Evolutionary conservation across 139 green algal species (phyloP), one percentile per base, ranked within the genome.

Genomic region (Bryopsis sp.): DNA sequence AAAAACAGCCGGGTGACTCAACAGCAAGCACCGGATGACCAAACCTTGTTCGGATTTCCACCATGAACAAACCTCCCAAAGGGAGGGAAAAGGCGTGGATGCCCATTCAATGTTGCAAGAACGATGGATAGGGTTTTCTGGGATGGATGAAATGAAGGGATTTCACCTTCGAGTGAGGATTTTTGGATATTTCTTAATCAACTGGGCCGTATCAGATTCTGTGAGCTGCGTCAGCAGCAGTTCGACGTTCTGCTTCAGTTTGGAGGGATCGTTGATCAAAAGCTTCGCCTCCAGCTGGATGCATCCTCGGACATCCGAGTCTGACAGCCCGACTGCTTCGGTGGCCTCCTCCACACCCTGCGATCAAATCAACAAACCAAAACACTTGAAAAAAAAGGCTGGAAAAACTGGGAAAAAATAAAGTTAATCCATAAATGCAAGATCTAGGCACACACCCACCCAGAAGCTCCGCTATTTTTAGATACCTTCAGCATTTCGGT

Each of bases 51-150:
- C 43, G 11, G 15, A 19, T 26, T 19, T 19, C 11, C 43, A 54
- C 43, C 11, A 26, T 19, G 19, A 11, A 54, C 43, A 54, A 11
- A 54, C 43, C 43, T 26, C 15, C 43, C 11, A 54, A 54, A 19
- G 19, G 19, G 43, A 19, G 19, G 19, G 15, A 54, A 19, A 54
- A 54, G 19, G 43, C n/a, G n/a, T n/a, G n/a, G n/a, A n/a, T n/a
- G n/a, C n/a, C n/a, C n/a, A n/a, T n/a, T n/a, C n/a, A n/a, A n/a
- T n/a, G n/a, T n/a, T n/a, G n/a, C n/a, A n/a, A n/a, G n/a, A n/a
- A n/a, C n/a, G n/a, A n/a, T n/a, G n/a, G n/a, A n/a, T 54, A 54
- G n/a, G 43, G 19, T 54, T 54, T 54, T 54, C 19, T 54, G 11
- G 43, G 11, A 19, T 19, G 19, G 15, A 54, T 26, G 43, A 54